These are phyloP conservation scores for Anisogramma anomala DNA, from an alignment of 2,329 filamentous ascomycete genomes.

Conservation along the genomic window DNA sequence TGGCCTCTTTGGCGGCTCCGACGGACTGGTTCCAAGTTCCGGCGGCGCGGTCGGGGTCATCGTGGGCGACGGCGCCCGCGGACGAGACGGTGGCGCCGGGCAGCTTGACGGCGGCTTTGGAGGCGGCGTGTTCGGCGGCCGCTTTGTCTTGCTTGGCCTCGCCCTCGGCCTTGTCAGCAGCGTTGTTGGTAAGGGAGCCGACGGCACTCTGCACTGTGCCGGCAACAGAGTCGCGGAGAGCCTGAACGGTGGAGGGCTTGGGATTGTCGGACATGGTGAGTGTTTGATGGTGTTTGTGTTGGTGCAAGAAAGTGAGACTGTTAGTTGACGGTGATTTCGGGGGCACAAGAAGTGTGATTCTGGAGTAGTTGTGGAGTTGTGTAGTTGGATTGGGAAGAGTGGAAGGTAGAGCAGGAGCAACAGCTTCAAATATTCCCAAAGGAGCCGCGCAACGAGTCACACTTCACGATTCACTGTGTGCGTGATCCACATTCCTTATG, in stretches of 20 bases:
- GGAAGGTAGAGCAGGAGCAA: too few species aligned
- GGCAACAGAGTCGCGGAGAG: constrained; percentile 60
- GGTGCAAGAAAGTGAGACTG: not conserved
- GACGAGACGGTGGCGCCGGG: constrained; percentile 60
- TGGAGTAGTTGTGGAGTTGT: too few species aligned
- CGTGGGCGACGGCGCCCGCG: constrained; percentile 58
- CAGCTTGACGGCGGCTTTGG: constrained; percentile 63
- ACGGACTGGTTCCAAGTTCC: constrained; percentile 82
- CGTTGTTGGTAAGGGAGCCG: constrained; percentile 62
- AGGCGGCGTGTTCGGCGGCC: constrained; percentile 57
- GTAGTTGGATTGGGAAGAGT: too few species aligned
- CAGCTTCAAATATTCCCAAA: not conserved
- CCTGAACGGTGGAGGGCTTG: constrained; percentile 65
- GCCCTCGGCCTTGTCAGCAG: constrained; percentile 53
- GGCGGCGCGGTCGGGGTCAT: constrained; percentile 58
- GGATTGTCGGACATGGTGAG: constrained; percentile 31
- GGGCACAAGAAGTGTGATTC: too few species aligned
- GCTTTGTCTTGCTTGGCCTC: constrained; percentile 54
- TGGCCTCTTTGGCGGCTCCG: constrained; percentile 71
- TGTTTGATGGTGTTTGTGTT: constrained; percentile 13
- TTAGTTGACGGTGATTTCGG: not conserved
- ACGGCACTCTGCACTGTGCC: constrained; percentile 62
- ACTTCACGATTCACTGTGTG: not conserved
- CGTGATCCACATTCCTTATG: not conserved
- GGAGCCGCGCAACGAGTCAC: not conserved